These are phyloP conservation scores for Phaeoacremonium minimum DNA, from an alignment of 2,329 filamentous ascomycete species.

Conservation along the genomic window DNA sequence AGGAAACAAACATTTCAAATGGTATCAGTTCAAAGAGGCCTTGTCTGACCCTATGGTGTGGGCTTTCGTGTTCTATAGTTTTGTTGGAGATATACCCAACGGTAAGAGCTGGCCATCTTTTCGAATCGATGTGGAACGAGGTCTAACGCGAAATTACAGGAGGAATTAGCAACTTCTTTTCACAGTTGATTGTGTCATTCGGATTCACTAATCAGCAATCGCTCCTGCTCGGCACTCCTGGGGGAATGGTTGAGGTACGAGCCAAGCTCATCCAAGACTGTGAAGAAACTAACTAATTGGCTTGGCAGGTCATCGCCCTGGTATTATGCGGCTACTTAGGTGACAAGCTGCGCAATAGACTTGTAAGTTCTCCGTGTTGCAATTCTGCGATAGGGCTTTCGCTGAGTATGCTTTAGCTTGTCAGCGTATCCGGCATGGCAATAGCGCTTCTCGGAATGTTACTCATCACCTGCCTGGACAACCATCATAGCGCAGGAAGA, in stretches of 20 bases:
- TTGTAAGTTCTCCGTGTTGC: too few relatives aligned
- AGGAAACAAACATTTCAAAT: conserved; percentile 63
- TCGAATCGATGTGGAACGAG: too few relatives aligned
- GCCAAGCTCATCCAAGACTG: conserved; percentile 47
- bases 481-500: conserved; percentile 51
- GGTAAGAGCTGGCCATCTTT: conserved; percentile 15
- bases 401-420: conserved; percentile 31
- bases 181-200: conserved; percentile 44
- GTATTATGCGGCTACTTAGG: conserved; percentile 39
- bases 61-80: conserved; percentile 26
- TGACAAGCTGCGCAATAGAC: conserved; percentile 50
- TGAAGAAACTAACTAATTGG: conserved; percentile 8
- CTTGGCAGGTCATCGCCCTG: conserved; percentile 17
- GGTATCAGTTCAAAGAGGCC: conserved; percentile 50
- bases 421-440: conserved; percentile 46
- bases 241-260: conserved; percentile 61
- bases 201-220: conserved; percentile 61
- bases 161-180: conserved; percentile 30
- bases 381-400: conserved; percentile 18
- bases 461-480: conserved; percentile 59
- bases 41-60: conserved; percentile 30
- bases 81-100: conserved; percentile 30
- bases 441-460: conserved; percentile 55
- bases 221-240: conserved; percentile 61
- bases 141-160: too few relatives aligned